phyloP scores from a whole-genome alignment of 371 early-diverging fungal species.

The Capillidium heterosporum region DNA sequence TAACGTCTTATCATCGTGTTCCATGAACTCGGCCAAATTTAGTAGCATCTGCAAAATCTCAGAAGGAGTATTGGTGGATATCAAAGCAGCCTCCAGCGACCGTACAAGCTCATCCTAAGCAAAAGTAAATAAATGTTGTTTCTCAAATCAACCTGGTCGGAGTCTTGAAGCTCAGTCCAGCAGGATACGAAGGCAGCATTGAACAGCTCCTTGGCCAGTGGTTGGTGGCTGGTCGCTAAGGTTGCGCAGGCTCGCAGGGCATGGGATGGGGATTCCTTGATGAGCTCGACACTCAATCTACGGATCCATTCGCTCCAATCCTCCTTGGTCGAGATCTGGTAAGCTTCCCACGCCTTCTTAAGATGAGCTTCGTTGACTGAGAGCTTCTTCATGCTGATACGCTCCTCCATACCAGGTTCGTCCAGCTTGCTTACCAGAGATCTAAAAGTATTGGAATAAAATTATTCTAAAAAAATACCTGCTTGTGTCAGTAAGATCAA shows the following conservation, averaged over 20 bases:
- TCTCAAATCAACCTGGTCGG: slow-evolving; percentile 31
- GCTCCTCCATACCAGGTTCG: slow-evolving; percentile 10
- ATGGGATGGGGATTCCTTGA: slow-evolving; percentile 92
- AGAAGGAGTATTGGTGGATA: slow-evolving; percentile 70
- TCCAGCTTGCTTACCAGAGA: slow-evolving; percentile 1
- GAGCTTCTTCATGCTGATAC: slow-evolving; percentile 30
- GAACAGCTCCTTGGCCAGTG: slow-evolving; percentile 80
- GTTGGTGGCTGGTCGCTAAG: slow-evolving; percentile 66
- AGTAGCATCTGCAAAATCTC: slow-evolving; percentile 83
- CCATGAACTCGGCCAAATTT: slow-evolving; percentile 95
- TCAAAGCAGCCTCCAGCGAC: slow-evolving; percentile 70
- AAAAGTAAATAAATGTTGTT: slow-evolving; percentile 6
- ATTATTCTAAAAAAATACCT: not conserved
- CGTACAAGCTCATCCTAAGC: slow-evolving; percentile 59
- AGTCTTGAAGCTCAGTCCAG: slow-evolving; percentile 83
- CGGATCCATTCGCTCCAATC: slow-evolving; percentile 97
- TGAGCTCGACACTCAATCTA: slow-evolving; percentile 71
- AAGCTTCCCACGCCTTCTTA: slow-evolving; percentile 84
- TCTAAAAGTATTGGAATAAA: not conserved
- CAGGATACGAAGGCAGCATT: slow-evolving; percentile 95
- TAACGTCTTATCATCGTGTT: slow-evolving; percentile 88
- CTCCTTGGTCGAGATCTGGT: slow-evolving; percentile 75
- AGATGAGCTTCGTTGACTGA: slow-evolving; percentile 77
- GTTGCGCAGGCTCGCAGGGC: slow-evolving; percentile 79
- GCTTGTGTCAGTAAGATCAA: not conserved